Base-by-base conservation (phyloP, 2,329 filamentous ascomycete species). In the Verticillium alfalfae region DNA sequence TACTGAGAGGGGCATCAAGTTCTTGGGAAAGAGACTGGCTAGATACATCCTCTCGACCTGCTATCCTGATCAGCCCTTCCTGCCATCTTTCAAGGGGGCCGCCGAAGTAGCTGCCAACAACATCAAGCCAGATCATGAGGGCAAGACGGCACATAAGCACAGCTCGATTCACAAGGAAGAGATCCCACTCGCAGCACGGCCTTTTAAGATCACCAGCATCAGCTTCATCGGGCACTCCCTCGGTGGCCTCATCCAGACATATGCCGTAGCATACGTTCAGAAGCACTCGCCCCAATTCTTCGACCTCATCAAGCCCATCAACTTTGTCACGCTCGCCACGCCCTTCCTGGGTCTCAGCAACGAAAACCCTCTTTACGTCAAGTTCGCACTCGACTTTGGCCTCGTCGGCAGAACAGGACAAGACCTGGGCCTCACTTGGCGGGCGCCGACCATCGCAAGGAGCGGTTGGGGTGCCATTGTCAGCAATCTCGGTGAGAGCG, bases 351-450 rank as follows among this genome's bases (percentile, higher is more conserved):
- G 94, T 0, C 79, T 98, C 41, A 98, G 94, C 74, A 97, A 99
- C 72, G 95, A 99, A 72, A 99, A 99, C 68, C 95, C 95, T 0
- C 82, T 98, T 61, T 99, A 99, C 72, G 91, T 99, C 75, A 96
- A 93, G 70, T 98, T 99, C 73, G 95, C 95, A 0, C 80, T 99
- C 3, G 95, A 99, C 72, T 96, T 98, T 76, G 95, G 95, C 0
- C 83, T 99, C 1, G 94, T 99, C 15, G 95, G 95, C n/a, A 86
- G 94, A 60, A 97, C 95, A 2, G 95, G 95, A 8, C 92, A 98
- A 74, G 95, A 99, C 76, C 82, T 99, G 9, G 95, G 95, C 26
- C 79, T 99, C 64, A 97, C 93, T 1, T 99, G 95, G 95, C 87
- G 92, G 69, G 89, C 94, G 15, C 94, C 94, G 8, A 94, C 90